Base-by-base conservation (phyloP, 1,139 yeast genomes). In the Ogataea hybrid region DNA sequence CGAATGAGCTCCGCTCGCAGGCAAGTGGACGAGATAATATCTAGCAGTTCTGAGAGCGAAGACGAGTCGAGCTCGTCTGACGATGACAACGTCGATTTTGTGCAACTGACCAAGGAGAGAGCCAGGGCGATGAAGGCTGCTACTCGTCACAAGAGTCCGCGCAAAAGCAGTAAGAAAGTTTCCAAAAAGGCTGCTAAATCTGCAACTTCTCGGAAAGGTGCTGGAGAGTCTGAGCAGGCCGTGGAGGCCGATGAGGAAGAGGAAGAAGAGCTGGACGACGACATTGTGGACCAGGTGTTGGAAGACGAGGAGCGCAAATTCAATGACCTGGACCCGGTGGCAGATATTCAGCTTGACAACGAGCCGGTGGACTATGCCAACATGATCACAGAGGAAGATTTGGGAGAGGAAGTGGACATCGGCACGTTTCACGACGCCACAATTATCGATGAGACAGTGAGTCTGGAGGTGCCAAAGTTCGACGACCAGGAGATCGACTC, bases 51-150 rank as follows among this genome's bases (percentile, higher is more conserved):
- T 5, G 69, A 64, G 5, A 68, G 62, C 22, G 71, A 65, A 16
- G 70, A 65, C 20, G 65, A 62, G 34, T 68, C 63, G 5, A 33
- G 31, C 20, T 66, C 66, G 15, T 73, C 81, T 4, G 76, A 77
- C 1, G 35, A 32, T 7, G 35, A 32, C 14, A 82, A 79, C 52
- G 79, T 82, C 4, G 92, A 84, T 61, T 82, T 81, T 58, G 84
- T 83, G 12, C 77, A 75, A 59, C 64, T 83, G 46, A 84, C 84
- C 33, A 85, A 82, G 6, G 83, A 81, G 56, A 70, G 81, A 61
- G 77, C 77, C 25, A 71, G 68, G 41, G 70, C 80, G 1, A 63
- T 74, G 67, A 70, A 75, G 49, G 75, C 76, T 0, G 74, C 70
- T 15, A 67, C 75, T 45, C 77, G 76, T 6, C 58, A 71, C 53